Evolutionary conservation across 768 basidiomycete genomes (phyloP), one percentile per base, ranked within the genome.

Genomic region (Boletus barrowsii): DNA sequence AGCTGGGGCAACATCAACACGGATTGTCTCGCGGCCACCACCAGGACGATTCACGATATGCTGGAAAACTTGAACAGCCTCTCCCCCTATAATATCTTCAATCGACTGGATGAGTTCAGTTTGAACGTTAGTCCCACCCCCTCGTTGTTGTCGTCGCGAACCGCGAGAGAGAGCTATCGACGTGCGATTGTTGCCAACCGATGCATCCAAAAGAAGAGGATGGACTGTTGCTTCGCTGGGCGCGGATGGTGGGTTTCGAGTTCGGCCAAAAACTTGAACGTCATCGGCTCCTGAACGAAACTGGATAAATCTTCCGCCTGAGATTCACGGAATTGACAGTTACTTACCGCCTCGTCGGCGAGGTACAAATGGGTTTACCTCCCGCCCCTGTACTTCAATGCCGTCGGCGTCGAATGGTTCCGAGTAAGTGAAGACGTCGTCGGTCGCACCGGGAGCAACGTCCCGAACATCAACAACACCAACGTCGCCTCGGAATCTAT

Each of bases 41-140:
- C 77, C 79, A 26, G 82, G 75, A 46, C 83, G 83, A 46, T 81
- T 76, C 61, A 95, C 81, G 43, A 96, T 79, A 44, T 93, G 88
- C 51, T 94, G 88, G 62, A 97, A 81, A 26, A 94, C 75, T 62
- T 94, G 92, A 17, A 87, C 78, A 9, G 89, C 89, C 24, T 89
- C 88, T 10, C 83, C 83, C 0, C 90, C 90, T 51, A 95, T 83
- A 51, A 93, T 82, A 54, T 87, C 84, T 56, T 93, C 87, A 41
- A 97, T 83, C 15, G 85, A 88, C 55, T 87, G 83, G 22, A 91
- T 72, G 41, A 93, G 75, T 43, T 88, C 86, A 18, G 72, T 76
- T 50, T 76, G 77, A 44, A 73, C 74, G 44, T 73, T 78, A 47
- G 61, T 64, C 15, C 78, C 75, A 42, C 80, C 71, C 45, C 82